Evolutionary conservation across 2,329 filamentous ascomycete species (phyloP).

Genomic region (Exophiala lecanii-corni): DNA sequence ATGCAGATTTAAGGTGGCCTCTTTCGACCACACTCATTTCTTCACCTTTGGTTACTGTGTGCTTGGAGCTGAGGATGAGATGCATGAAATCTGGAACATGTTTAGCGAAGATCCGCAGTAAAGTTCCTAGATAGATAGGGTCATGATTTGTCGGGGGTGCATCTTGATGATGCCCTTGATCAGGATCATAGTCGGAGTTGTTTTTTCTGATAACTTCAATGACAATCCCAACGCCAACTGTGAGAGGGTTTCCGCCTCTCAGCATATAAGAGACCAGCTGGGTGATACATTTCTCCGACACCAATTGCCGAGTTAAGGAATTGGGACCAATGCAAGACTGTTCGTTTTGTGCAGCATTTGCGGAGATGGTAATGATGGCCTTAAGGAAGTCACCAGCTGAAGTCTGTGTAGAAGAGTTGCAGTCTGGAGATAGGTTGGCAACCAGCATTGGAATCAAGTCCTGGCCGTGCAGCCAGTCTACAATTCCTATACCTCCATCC

Average conservation of each 20-base stretch:
- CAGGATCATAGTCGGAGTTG: conserved; percentile 97
- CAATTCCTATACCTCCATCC: conserved; percentile 84
- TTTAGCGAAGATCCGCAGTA: conserved; percentile 82
- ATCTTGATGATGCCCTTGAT: conserved; percentile 76
- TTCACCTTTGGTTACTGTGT: conserved; percentile 53
- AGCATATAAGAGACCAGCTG: conserved; percentile 89
- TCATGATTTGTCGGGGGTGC: conserved; percentile 78
- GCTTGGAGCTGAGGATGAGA: conserved; percentile 71
- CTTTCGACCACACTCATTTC: conserved; percentile 61
- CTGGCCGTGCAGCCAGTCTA: conserved; percentile 93
- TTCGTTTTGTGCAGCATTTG: conserved; percentile 95
- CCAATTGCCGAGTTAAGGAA: conserved; percentile 88
- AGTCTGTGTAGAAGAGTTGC: conserved; percentile 87
- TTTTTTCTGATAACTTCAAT: conserved; percentile 99
- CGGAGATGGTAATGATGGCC: conserved; percentile 97
- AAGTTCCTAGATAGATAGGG: conserved; percentile 89
- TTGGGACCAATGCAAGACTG: conserved; percentile 99
- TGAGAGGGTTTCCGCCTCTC: conserved; percentile 84
- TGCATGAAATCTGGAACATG: conserved; percentile 93
- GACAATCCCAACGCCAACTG: conserved; percentile 92
- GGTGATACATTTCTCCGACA: conserved; percentile 78
- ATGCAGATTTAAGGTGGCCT: conserved; percentile 75
- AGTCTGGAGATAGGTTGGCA: conserved; percentile 77
- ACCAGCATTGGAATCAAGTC: conserved; percentile 82
- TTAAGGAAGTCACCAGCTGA: conserved; percentile 97